A percentile compares a stretch with the other conserved stretches of the same genome.
These are phyloP conservation scores for Penicillium sp. DNA, from an alignment of 2,329 filamentous ascomycete genomes.

Conservation along the genomic window DNA sequence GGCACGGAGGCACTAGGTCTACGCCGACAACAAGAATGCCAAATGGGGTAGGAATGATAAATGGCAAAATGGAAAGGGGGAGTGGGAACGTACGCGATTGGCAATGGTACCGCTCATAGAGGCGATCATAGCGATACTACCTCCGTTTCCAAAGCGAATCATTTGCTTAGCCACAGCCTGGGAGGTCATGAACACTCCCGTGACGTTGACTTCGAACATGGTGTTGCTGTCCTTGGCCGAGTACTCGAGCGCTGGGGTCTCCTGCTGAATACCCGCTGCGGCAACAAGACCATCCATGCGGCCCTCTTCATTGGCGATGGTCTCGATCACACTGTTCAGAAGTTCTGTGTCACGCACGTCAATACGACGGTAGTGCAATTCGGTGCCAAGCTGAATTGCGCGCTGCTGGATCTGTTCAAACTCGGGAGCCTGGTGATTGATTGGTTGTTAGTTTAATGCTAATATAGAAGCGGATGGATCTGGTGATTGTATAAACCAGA, in stretches of 20 bases:
- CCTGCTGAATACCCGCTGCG: conserved; percentile 71
- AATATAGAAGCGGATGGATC: no score
- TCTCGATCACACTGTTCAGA: conserved; percentile 65
- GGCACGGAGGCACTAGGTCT: not conserved
- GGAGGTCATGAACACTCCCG: conserved; percentile 61
- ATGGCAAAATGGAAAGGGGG: not conserved
- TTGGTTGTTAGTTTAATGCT: not conserved
- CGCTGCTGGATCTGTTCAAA: conserved; percentile 65
- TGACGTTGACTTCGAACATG: conserved; percentile 62
- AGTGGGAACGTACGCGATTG: conserved; percentile 44
- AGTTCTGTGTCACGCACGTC: conserved; percentile 71
- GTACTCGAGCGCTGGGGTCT: conserved; percentile 79
- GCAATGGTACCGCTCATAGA: conserved; percentile 61
- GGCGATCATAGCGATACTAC: conserved; percentile 61
- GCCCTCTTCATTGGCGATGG: conserved; percentile 67
- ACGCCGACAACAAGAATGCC: not conserved
- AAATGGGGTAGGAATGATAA: not conserved
- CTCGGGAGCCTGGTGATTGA: conserved; percentile 43
- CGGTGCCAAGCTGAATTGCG: conserved; percentile 64
- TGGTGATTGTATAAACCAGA: not conserved
- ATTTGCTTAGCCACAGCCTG: conserved; percentile 63
- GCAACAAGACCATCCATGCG: conserved; percentile 77
- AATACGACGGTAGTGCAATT: conserved; percentile 70
- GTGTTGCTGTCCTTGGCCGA: conserved; percentile 58
- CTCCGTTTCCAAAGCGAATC: conserved; percentile 58